Evolutionary conservation across 2,329 filamentous ascomycete species (phyloP).

Genomic region (Epicoccum nigrum): DNA sequence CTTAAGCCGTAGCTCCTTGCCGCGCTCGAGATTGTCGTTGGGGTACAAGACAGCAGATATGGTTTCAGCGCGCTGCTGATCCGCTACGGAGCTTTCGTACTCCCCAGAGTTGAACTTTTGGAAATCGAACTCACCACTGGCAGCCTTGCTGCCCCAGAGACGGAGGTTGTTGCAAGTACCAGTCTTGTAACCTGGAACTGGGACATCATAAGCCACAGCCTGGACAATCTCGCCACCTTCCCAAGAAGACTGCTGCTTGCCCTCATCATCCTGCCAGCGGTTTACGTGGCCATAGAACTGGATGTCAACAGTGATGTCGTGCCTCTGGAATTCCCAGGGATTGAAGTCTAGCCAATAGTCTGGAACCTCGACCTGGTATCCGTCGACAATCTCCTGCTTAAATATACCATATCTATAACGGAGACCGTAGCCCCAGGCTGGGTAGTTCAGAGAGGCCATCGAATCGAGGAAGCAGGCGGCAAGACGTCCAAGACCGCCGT

Average conservation of each 20-base stretch:
- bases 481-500: conserved; percentile 91
- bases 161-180: conserved; percentile 94
- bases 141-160: conserved; percentile 96
- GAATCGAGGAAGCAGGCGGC: conserved; percentile 98
- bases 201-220: conserved; percentile 90
- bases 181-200: conserved; percentile 88
- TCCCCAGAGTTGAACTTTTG: conserved; percentile 99
- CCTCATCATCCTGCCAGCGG: conserved; percentile 73
- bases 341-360: conserved; percentile 99
- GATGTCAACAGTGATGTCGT: conserved; percentile 94
- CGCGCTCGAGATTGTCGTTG: conserved; percentile 94
- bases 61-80: conserved; percentile 97
- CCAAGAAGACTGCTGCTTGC: conserved; percentile 78
- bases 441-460: conserved; percentile 90
- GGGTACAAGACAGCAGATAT: conserved; percentile 97
- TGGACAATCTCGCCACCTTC: conserved; percentile 91
- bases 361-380: conserved; percentile 96
- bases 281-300: conserved; percentile 91
- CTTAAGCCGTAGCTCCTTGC: conserved; percentile 96
- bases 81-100: conserved; percentile 97
- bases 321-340: conserved; percentile 96
- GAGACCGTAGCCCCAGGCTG: conserved; percentile 96
- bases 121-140: conserved; percentile 97
- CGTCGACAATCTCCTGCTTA: conserved; percentile 98
- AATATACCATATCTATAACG: conserved; percentile 95